phyloP scores from a whole-genome alignment of 768 basidiomycete genomes.

The Suillus americanus region DNA sequence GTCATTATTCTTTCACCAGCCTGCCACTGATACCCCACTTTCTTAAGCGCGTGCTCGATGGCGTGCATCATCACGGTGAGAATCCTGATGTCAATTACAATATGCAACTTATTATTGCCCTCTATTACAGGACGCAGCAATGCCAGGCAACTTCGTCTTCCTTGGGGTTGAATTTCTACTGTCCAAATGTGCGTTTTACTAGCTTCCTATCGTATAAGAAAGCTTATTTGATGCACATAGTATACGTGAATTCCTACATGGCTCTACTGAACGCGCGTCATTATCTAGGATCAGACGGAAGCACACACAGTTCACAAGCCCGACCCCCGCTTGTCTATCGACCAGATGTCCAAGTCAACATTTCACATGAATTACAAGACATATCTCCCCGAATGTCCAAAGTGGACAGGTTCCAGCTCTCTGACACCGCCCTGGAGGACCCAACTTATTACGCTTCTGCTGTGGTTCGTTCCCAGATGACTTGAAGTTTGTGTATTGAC shows the following conservation, averaged over 20 bases:
- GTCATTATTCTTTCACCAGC: neutral
- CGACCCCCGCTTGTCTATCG: neutral
- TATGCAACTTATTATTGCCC: neutral
- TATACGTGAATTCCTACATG: conserved; percentile 59
- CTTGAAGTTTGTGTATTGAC: neutral
- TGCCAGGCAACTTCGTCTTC: conserved; percentile 58
- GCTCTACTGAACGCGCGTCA: conserved; percentile 28
- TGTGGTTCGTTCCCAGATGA: neutral
- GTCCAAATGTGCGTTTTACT: conserved; percentile 45
- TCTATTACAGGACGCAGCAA: conserved; percentile 40
- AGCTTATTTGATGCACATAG: conserved; percentile 24
- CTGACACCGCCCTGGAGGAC: neutral
- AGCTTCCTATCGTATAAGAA: neutral
- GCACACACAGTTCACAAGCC: neutral
- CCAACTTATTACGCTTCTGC: neutral
- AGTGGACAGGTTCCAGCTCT: neutral
- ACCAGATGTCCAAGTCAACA: neutral
- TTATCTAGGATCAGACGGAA: neutral
- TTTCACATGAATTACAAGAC: conserved; percentile 18
- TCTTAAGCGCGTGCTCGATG: neutral
- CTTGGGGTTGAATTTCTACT: conserved; percentile 53
- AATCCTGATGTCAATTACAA: neutral
- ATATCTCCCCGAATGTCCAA: neutral
- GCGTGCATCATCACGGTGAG: neutral
- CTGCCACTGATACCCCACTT: neutral